Base-by-base conservation (phyloP, 1,139 yeast species). In the Kurtzmaniella quercitrusa region DNA sequence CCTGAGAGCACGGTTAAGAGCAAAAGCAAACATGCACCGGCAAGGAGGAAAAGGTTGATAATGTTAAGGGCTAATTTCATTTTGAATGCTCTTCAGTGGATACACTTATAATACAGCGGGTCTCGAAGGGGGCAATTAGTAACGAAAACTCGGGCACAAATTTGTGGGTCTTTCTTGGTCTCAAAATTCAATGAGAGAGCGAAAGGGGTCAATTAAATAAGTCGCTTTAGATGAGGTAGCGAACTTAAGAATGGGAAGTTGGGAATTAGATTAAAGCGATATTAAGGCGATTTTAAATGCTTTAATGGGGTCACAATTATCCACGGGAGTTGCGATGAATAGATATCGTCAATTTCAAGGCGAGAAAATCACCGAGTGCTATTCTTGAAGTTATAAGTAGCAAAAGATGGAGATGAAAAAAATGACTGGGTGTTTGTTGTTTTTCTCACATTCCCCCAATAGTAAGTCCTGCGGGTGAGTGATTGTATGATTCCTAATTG, bases 1-100 rank as follows among this genome's bases (percentile, higher is more conserved):
- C 94, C 94, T 2, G 88, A 80, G 50, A 85, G 72, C 35, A 84
- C 73, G 40, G 80, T 72, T 50, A 85, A 76, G 32, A 84, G 61
- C 47, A 84, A 68, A 50, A 84, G 65, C 49, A 85, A 64, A 36
- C 79, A 68, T 36, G 86, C 59, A 35, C 84, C 78, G 15, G 76
- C 74, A 50, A 72, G 66, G 47, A 72, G 65, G 51, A 72, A 46
- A 42, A 71, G 58, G 58, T 71, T 72, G 43, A 71, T 44, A 39
- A 66, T 41, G 19, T 74, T 68, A 49, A 52, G 59, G 44, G 61
- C 47, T 28, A 64, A 47, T 54, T 57, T 72, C 76, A 71, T 71
- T 17, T 15, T 33, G 16, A 17, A 26, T 6, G n/a, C n/a, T n/a
- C n/a, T 26, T 11, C 3, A 9, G 12, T 14, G 30, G n/a, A 21